Evolutionary conservation across 1,284 basidiomycete genomes (phyloP), one percentile per base, ranked within the genome.

Genomic region (Amylostereum areolatum): DNA sequence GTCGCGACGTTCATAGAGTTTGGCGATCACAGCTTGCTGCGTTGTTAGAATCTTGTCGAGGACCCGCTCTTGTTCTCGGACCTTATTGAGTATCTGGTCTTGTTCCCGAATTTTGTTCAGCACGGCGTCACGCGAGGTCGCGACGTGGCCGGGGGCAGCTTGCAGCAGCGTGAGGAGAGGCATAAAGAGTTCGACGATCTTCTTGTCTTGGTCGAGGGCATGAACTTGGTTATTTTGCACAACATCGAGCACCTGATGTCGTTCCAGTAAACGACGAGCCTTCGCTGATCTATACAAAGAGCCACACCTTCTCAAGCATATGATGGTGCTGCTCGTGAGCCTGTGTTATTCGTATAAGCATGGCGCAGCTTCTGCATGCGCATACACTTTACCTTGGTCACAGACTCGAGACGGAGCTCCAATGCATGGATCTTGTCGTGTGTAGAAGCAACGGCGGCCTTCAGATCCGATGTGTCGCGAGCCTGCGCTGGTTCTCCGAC

Each of bases 111-210:
- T 50, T 11, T 61, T 57, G 31, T 78, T 73, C 30, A 64, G 62
- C 44, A 80, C 58, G 12, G 61, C 60, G 36, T 60, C 68, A 34
- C 72, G 70, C n/a, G 72, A 64, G n/a, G 69, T 60, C 39, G 83
- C 77, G 45, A 85, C 70, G 52, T 83, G 78, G 0, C 75, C 60
- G 2, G 82, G 75, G 28, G 85, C 53, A 4, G 75, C 66, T 47
- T 84, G 80, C 3, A 85, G 52, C 6, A 81, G 63, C 24, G 83
- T 80, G 5, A 81, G 61, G 8, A 86, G 59, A 4, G 84, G 81
- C 0, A 74, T 53, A 2, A 86, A 60, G 12, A 75, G 66, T 18
- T 75, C 58, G 2, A 84, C 59, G 1, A 83, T 69, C 24, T 73
- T 66, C 24, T 66, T 59, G 35, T 69, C 63, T 27, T 70, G 67